Conservation (phyloP, 106 monocot genomes). For the Dioscorea zingiberensis region DNA sequence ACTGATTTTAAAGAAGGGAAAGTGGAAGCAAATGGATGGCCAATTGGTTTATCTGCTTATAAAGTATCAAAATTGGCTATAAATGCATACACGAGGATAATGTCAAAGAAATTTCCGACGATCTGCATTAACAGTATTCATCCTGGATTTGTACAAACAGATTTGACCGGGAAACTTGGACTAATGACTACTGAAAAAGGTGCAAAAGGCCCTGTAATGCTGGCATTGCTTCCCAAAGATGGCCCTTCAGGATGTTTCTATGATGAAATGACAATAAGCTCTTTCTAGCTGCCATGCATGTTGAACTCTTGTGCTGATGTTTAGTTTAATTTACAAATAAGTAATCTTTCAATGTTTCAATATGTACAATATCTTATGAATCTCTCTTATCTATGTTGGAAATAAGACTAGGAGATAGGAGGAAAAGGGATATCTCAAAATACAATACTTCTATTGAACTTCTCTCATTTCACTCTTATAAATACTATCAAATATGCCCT, state of each 20-base stretch:
- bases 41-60: slow-evolving; percentile 40
- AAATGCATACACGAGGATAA: slow-evolving; percentile 37
- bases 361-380: no score
- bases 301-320: no score
- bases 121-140: slow-evolving; percentile 55
- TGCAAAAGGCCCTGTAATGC: slow-evolving; percentile 43
- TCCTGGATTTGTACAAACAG: slow-evolving; percentile 57
- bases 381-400: no score
- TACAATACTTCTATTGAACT: no score
- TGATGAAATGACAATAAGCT: slow-evolving; percentile 25
- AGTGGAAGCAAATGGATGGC: slow-evolving; percentile 41
- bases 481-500: no score
- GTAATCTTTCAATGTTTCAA: no score
- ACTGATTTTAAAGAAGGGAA: slow-evolving; percentile 29
- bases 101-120: slow-evolving; percentile 36
- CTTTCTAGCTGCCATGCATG: no score
- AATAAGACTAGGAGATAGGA: no score
- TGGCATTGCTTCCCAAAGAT: slow-evolving; percentile 31
- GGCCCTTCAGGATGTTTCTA: slow-evolving; percentile 44
- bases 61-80: slow-evolving; percentile 40
- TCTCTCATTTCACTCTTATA: no score
- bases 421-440: no score
- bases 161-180: slow-evolving; percentile 42
- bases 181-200: slow-evolving; percentile 35
- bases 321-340: no score